A percentile compares a stretch with the other conserved stretches of the same genome.
Evolutionary conservation across 164 flowering plant species (phyloP).

Genomic region (Stephania japonica): DNA sequence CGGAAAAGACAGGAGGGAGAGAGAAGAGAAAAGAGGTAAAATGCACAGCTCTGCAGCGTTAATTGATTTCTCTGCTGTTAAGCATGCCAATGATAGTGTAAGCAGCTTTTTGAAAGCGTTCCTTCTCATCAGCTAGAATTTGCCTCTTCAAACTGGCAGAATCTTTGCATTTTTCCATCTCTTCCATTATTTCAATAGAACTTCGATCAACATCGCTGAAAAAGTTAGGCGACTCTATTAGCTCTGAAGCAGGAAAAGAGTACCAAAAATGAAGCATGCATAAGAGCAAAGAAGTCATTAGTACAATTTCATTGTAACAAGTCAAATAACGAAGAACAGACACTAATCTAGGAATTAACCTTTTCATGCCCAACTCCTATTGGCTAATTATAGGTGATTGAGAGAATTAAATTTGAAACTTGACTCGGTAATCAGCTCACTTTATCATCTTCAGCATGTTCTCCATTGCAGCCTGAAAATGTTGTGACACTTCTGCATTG

Average conservation of each 20-base stretch:
- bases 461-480: slow-evolving; percentile 58
- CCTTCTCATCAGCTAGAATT: slow-evolving; percentile 69
- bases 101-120: slow-evolving; percentile 70
- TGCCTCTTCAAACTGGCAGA: slow-evolving; percentile 53
- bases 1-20: no score
- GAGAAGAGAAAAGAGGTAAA: no score
- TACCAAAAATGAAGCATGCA: background rate
- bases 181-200: slow-evolving; percentile 60
- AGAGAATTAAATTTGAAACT: background rate
- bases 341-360: no score
- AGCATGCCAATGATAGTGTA: slow-evolving; percentile 65
- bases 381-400: background rate
- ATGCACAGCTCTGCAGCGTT: background rate
- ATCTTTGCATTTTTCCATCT: slow-evolving; percentile 65
- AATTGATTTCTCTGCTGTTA: slow-evolving; percentile 17
- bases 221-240: background rate
- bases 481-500: slow-evolving; percentile 52
- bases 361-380: background rate
- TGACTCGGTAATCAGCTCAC: slow-evolving; percentile 27
- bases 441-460: slow-evolving; percentile 61
- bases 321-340: no score
- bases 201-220: slow-evolving; percentile 28
- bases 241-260: background rate
- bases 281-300: background rate
- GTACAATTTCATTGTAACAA: no score